Evolutionary conservation across 2,329 filamentous ascomycete genomes (phyloP).

Genomic region (Scedosporium boydii): DNA sequence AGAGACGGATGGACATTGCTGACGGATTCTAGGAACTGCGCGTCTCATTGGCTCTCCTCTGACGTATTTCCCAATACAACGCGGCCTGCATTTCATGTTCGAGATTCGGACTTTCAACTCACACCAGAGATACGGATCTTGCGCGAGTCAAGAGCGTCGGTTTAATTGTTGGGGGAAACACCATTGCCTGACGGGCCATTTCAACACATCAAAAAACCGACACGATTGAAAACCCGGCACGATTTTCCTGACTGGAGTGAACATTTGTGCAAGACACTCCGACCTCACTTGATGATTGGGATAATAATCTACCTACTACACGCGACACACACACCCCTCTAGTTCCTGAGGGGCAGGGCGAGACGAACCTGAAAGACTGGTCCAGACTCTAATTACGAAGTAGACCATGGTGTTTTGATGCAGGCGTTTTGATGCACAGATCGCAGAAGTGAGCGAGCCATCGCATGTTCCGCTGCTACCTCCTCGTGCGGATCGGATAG

Average conservation of each 20-base stretch:
- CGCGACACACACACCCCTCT: background rate
- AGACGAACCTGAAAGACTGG: background rate
- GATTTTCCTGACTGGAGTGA: background rate
- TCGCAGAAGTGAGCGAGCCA: background rate
- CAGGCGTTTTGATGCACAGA: no score
- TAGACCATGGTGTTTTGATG: background rate
- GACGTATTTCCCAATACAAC: no score
- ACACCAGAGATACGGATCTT: no score
- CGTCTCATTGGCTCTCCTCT: background rate
- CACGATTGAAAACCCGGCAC: no score
- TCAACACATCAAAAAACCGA: no score
- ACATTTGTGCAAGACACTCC: background rate
- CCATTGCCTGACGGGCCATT: no score
- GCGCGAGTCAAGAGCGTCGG: no score
- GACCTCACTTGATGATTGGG: background rate
- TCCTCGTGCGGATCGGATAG: no score
- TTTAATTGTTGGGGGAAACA: no score
- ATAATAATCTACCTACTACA: background rate
- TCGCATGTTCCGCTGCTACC: background rate
- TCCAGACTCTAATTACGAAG: no score
- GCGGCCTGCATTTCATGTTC: no score
- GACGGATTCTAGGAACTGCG: constrained; percentile 18
- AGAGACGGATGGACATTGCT: constrained; percentile 15
- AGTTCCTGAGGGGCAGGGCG: background rate
- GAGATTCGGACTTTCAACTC: no score